Evolutionary conservation across 768 basidiomycete species (phyloP).

Genomic region (Auricularia cornea): DNA sequence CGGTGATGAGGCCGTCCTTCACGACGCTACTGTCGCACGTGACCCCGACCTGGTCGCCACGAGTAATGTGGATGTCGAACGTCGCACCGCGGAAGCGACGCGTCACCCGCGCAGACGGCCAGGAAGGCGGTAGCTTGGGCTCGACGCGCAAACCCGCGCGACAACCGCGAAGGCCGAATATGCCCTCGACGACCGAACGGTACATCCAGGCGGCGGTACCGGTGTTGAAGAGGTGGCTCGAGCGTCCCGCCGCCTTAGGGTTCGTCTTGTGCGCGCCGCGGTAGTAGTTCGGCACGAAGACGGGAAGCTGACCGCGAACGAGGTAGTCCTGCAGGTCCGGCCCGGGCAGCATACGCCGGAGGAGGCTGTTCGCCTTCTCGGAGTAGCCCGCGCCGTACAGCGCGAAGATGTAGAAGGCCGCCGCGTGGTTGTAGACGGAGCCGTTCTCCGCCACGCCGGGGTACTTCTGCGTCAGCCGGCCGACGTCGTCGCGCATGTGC

Average conservation of each 20-base stretch:
- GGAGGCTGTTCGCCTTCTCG: not conserved
- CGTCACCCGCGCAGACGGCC: not conserved
- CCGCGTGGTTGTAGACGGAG: not conserved
- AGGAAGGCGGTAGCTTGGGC: not conserved
- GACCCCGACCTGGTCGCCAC: not conserved
- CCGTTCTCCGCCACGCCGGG: constrained; percentile 1
- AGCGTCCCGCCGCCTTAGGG: not conserved
- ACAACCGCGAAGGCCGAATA: not conserved
- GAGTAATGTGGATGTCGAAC: not conserved
- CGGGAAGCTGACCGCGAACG: not conserved
- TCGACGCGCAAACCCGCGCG: not conserved
- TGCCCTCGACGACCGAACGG: not conserved
- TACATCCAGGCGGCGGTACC: not conserved
- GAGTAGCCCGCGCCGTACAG: not conserved
- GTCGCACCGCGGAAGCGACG: not conserved
- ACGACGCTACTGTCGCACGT: not conserved
- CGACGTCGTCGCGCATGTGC: constrained; percentile 2
- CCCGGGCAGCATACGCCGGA: not conserved
- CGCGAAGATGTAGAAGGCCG: constrained; percentile 2
- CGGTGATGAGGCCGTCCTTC: not conserved
- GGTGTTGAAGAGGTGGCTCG: constrained; percentile 1
- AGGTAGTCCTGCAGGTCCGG: not conserved
- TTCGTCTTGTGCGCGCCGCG: constrained; percentile 1
- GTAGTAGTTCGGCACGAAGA: constrained; percentile 1
- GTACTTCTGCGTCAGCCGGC: constrained; percentile 2